Base-by-base conservation (phyloP, 2,329 filamentous ascomycete genomes). In the Colletotrichum agaves region DNA sequence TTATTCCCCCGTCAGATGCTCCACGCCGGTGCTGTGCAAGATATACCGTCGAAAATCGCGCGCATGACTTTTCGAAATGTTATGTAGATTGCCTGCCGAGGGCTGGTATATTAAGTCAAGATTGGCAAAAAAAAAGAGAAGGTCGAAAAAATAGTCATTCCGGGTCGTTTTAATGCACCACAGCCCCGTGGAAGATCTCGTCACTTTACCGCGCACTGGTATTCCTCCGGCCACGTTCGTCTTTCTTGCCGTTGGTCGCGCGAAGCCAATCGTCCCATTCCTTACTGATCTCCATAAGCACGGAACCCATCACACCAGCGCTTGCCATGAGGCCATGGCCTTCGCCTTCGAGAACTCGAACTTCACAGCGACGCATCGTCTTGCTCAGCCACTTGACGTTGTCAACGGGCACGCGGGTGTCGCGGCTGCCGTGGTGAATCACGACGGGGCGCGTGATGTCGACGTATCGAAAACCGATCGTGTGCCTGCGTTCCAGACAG, bases 311-410 rank as follows among this genome's bases (percentile, higher is more conserved):
- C 49, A 98, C 95, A 13, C 85, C 84, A 0, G 96, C 94, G 72
- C 91, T 97, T 1, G 96, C 96, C 96, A 99, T 99, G 23, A 99
- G 82, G 0, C 96, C 95, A 76, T 99, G 96, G 3, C 94, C 93
- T 78, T 99, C 95, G 5, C 93, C 93, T 72, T 97, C 92, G 3
- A 99, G 84, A 5, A 98, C 89, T 5, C 95, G 85, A 13, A 99
- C 93, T 77, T 98, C 96, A 78, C 95, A 98, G 53, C 93, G 86
- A 33, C 92, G 89, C 94, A 99, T 98, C 46, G 92, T 92, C 79
- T 94, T 94, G 66, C 94, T 94, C 7, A 99, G 85, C 96, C 96
- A 99, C 71, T 91, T 88, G 21, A 98, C 93, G 74, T 99, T 99
- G 64, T 97, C 96, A 13, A 97, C 91, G 0, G 96, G 96, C 1